Evolutionary conservation across 805 yeast species (phyloP).

Genomic region (Brettanomyces anomalus): DNA sequence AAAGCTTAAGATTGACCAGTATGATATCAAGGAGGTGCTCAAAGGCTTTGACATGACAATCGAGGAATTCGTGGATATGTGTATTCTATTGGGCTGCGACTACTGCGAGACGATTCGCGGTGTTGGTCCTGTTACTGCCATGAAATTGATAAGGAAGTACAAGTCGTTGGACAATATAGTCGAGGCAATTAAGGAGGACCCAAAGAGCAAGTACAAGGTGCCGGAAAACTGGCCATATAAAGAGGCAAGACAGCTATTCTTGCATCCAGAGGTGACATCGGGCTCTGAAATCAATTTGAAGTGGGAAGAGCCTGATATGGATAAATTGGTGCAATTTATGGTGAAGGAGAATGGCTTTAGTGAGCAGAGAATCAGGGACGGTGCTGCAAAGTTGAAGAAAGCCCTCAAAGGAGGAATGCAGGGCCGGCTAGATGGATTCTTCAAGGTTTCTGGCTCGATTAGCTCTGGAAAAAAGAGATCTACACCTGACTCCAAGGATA

Average conservation of each 20-base stretch:
- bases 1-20: constrained; percentile 86
- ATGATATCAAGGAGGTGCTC: constrained; percentile 55
- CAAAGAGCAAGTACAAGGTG: constrained; percentile 61
- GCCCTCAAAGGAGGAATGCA: constrained; percentile 81
- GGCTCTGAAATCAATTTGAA: constrained; percentile 59
- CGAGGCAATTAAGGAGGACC: constrained; percentile 46
- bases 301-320: constrained; percentile 85
- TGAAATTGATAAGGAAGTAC: constrained; percentile 79
- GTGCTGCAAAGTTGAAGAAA: constrained; percentile 77
- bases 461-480: constrained; percentile 38
- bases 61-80: constrained; percentile 76
- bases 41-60: constrained; percentile 70
- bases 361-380: constrained; percentile 84
- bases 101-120: constrained; percentile 94
- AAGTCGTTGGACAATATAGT: constrained; percentile 73
- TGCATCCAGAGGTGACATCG: constrained; percentile 69
- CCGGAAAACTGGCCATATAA: constrained; percentile 94
- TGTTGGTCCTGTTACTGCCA: constrained; percentile 92
- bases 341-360: constrained; percentile 84
- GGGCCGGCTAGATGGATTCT: constrained; percentile 88
- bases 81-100: constrained; percentile 93
- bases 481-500: constrained; percentile 21
- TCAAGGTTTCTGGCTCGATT: constrained; percentile 43
- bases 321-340: constrained; percentile 74
- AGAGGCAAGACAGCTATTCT: constrained; percentile 78